Percentiles rank a stretch among this genome's conserved stretches.
phyloP scores from a whole-genome alignment of 1,139 yeast genomes.

The Suhomyces chickasaworum region DNA sequence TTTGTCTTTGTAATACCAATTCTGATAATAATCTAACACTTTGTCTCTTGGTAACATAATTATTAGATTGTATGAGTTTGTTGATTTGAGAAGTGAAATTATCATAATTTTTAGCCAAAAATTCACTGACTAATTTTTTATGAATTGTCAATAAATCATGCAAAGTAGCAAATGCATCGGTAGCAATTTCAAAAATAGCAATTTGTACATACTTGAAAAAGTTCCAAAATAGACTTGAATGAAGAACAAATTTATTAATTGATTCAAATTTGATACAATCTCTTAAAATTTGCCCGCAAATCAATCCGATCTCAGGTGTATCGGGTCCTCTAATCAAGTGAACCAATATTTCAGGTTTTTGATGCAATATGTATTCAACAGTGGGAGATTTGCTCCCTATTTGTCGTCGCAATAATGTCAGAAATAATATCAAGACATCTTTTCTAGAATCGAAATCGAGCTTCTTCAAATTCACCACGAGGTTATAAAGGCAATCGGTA shows the following conservation, averaged over 20 bases:
- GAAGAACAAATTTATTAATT: conserved; percentile 59
- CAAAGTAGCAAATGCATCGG: conserved; percentile 82
- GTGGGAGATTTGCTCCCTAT: conserved; percentile 80
- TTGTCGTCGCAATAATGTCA: conserved; percentile 77
- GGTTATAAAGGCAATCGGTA: conserved; percentile 66
- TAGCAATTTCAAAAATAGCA: conserved; percentile 83
- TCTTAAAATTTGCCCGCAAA: conserved; percentile 77
- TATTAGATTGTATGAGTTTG: conserved; percentile 68
- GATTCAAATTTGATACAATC: conserved; percentile 84
- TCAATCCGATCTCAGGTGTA: conserved; percentile 66
- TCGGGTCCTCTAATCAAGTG: conserved; percentile 73
- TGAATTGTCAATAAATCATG: conserved; percentile 71
- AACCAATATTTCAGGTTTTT: conserved; percentile 64
- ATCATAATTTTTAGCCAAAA: conserved; percentile 57
- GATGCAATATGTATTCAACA: conserved; percentile 71
- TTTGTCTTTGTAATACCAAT: conserved; percentile 72
- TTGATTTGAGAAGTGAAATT: conserved; percentile 65
- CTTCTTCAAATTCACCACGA: conserved; percentile 58
- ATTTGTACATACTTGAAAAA: conserved; percentile 76
- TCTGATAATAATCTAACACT: conserved; percentile 77
- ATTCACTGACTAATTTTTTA: conserved; percentile 67
- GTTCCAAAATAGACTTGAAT: conserved; percentile 69
- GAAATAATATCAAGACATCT: conserved; percentile 73
- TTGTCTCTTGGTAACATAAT: conserved; percentile 92
- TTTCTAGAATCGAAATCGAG: conserved; percentile 90